Conservation (phyloP, 768 basidiomycete genomes). For the Xerocomellus chrysenteron region DNA sequence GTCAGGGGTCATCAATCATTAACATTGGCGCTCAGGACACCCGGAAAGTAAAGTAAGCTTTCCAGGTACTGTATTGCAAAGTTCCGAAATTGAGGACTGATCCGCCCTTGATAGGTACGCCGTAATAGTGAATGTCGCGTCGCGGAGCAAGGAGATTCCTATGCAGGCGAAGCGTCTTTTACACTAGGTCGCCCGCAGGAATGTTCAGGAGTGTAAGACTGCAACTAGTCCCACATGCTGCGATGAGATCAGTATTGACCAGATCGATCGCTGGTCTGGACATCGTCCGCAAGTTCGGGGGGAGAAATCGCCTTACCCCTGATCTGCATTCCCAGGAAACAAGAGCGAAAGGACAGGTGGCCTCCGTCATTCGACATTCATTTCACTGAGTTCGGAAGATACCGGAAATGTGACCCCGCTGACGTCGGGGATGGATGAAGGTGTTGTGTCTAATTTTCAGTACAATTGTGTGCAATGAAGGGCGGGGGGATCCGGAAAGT, state of each 20-base stretch:
- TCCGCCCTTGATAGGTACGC: neutral
- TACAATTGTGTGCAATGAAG: no score
- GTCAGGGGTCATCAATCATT: neutral
- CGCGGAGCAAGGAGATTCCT: neutral
- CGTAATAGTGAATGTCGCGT: neutral
- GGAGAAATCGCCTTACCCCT: neutral
- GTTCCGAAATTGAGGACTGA: neutral
- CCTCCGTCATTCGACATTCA: neutral
- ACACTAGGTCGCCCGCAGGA: neutral
- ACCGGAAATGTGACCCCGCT: neutral
- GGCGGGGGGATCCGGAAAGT: neutral
- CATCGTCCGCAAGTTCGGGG: neutral
- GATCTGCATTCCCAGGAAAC: neutral
- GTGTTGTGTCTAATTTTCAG: no score
- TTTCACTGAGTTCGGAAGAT: constrained; percentile 4
- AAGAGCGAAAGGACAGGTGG: neutral
- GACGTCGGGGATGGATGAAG: neutral
- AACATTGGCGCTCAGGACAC: neutral
- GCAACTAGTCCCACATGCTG: neutral
- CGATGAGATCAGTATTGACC: neutral
- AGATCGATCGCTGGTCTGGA: neutral
- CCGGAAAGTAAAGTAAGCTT: neutral
- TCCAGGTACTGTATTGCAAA: neutral
- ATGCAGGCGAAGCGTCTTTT: neutral
- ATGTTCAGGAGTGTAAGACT: neutral